A percentile compares a stretch with the other conserved stretches of the same genome.
These are phyloP conservation scores for Botryotinia convoluta DNA, from an alignment of 2,329 filamentous ascomycete species.

Conservation along the genomic window DNA sequence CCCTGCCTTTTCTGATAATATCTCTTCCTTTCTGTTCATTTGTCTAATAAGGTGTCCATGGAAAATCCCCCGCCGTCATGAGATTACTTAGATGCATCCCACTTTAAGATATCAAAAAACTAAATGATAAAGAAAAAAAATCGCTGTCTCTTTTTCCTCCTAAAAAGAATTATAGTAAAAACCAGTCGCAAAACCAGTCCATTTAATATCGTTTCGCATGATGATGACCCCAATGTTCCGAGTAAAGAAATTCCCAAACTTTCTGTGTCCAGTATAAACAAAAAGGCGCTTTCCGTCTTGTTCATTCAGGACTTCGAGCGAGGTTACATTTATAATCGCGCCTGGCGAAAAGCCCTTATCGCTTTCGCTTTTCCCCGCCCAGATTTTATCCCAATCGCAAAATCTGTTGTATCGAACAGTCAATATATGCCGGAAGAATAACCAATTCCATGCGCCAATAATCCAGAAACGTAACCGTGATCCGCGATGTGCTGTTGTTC, in stretches of 20 bases:
- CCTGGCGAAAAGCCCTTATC: conserved; percentile 4
- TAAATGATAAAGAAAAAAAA: not conserved
- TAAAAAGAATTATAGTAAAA: conserved; percentile 10
- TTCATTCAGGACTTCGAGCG: not conserved
- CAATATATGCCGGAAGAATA: conserved; percentile 7
- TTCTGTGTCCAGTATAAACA: conserved; percentile 16
- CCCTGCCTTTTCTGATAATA: not conserved
- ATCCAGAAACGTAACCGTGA: conserved; percentile 8
- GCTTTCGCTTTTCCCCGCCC: conserved; percentile 5
- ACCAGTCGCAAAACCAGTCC: not conserved
- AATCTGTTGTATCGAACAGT: not conserved
- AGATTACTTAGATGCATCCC: conserved; percentile 3
- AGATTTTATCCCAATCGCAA: not conserved
- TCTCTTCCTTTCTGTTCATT: not conserved
- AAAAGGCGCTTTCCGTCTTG: not conserved
- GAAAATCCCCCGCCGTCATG: not conserved
- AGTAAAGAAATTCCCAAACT: conserved; percentile 10
- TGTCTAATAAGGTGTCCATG: not conserved
- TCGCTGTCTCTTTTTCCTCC: not conserved
- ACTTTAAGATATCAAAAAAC: not conserved
- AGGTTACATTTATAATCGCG: conserved; percentile 13
- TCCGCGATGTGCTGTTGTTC: conserved; percentile 1
- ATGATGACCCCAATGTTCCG: not conserved
- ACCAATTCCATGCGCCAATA: conserved; percentile 2
- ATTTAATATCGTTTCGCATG: conserved; percentile 11